Conservation (phyloP, 2,329 filamentous ascomycete species). For the Calonectria pteridis region DNA sequence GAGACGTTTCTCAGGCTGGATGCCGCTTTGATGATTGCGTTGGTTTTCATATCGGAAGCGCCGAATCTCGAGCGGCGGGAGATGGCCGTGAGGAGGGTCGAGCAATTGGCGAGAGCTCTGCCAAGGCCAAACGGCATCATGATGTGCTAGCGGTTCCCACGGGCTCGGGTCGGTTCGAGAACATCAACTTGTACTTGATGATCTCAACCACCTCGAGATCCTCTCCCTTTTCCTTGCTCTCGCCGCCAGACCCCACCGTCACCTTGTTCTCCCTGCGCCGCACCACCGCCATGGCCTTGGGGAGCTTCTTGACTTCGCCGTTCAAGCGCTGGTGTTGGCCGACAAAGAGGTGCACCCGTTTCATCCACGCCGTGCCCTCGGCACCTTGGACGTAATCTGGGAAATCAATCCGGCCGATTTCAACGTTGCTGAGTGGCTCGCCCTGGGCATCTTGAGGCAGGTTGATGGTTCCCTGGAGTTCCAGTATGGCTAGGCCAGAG, state of each 20-base stretch:
- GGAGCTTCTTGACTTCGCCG: slow-evolving; percentile 90
- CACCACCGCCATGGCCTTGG: slow-evolving; percentile 83
- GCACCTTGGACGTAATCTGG: slow-evolving; percentile 72
- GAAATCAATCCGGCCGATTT: slow-evolving; percentile 81
- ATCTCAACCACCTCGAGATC: slow-evolving; percentile 89
- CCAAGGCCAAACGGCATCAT: slow-evolving; percentile 23
- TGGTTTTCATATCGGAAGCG: not conserved
- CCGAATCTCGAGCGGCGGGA: not conserved
- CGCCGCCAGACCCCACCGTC: slow-evolving; percentile 60
- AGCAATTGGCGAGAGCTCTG: not conserved
- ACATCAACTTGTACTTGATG: slow-evolving; percentile 87
- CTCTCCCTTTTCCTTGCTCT: slow-evolving; percentile 50
- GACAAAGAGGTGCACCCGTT: slow-evolving; percentile 87
- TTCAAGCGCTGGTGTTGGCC: slow-evolving; percentile 90
- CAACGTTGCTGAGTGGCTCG: slow-evolving; percentile 45
- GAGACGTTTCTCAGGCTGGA: not conserved
- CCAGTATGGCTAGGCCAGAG: slow-evolving; percentile 87
- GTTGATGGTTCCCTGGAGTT: slow-evolving; percentile 93
- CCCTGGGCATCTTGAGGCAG: slow-evolving; percentile 63
- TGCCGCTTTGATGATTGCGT: not conserved
- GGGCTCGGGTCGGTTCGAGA: slow-evolving; percentile 87
- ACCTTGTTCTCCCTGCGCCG: slow-evolving; percentile 62
- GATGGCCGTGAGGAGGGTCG: not conserved
- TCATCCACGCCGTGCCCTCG: slow-evolving; percentile 82
- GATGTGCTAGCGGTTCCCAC: slow-evolving; percentile 66